These are phyloP conservation scores for Hypericum androsaemum DNA, from an alignment of 345 rosid species.

Conservation along the genomic window DNA sequence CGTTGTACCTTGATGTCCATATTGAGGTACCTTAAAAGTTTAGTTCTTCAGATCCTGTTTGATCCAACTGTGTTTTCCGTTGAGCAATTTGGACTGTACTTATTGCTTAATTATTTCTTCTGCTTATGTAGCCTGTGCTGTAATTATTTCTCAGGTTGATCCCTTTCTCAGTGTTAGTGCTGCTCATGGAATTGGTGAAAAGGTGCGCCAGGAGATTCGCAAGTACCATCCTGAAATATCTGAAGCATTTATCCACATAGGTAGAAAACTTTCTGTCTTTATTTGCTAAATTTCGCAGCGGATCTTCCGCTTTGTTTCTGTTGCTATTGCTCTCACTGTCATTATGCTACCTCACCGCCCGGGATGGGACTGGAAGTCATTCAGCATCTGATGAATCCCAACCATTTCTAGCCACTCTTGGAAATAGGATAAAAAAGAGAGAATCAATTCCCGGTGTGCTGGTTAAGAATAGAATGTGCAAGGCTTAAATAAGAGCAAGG, in stretches of 20 bases:
- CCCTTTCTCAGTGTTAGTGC: constrained; percentile 85
- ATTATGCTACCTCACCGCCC: neutral
- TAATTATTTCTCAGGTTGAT: constrained; percentile 48
- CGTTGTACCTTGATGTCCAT: constrained; percentile 79
- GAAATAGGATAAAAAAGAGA: too few species aligned
- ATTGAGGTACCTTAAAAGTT: constrained; percentile 48
- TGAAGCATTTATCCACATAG: constrained; percentile 93
- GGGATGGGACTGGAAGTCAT: neutral
- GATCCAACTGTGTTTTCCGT: neutral
- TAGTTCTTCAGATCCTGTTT: neutral
- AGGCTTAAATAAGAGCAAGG: too few species aligned
- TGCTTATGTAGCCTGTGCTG: neutral
- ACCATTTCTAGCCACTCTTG: too few species aligned
- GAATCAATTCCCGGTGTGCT: too few species aligned
- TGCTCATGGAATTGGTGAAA: constrained; percentile 83
- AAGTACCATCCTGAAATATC: constrained; percentile 60
- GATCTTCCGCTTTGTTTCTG: neutral
- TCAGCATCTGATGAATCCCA: too few species aligned
- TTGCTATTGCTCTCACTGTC: neutral
- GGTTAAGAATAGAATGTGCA: too few species aligned
- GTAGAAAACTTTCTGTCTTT: constrained; percentile 22
- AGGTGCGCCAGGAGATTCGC: constrained; percentile 60
- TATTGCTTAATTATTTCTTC: neutral
- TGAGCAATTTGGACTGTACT: neutral
- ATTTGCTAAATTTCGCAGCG: constrained; percentile 1